A percentile compares a stretch with the other conserved stretches of the same genome.
Conservation (phyloP, 2,329 filamentous ascomycete genomes). For the Penicillium decumbens region DNA sequence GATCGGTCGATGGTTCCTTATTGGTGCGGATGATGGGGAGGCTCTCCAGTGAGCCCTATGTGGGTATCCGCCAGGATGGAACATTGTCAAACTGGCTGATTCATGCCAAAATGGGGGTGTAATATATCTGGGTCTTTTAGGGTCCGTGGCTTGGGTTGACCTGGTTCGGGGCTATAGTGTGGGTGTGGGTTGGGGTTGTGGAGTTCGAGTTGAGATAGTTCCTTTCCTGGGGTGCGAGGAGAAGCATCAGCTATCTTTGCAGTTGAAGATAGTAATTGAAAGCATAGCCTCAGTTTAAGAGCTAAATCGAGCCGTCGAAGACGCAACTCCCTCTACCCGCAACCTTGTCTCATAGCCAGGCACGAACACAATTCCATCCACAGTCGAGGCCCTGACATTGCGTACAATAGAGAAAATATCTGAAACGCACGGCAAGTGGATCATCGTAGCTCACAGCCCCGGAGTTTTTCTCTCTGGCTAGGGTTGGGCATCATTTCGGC, state of each 20-base stretch:
- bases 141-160: too few species aligned
- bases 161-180: too few species aligned
- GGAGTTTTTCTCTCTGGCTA: slow-evolving; percentile 18
- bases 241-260: too few species aligned
- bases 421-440: slow-evolving; percentile 24
- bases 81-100: slow-evolving; percentile 19
- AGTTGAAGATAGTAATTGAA: too few species aligned
- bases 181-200: too few species aligned
- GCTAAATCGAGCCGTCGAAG: background rate
- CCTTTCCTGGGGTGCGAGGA: background rate
- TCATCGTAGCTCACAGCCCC: slow-evolving; percentile 6
- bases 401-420: slow-evolving; percentile 13
- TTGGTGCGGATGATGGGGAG: slow-evolving; percentile 17
- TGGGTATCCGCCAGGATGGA: slow-evolving; percentile 26
- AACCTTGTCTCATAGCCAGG: slow-evolving; percentile 6
- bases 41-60: slow-evolving; percentile 27
- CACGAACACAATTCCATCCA: slow-evolving; percentile 3
- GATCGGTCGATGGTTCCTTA: background rate
- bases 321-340: background rate
- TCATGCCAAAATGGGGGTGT: background rate
- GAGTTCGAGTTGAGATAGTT: slow-evolving; percentile 10
- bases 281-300: background rate
- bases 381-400: slow-evolving; percentile 13
- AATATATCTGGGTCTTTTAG: too few species aligned
- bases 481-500: slow-evolving; percentile 16